phyloP scores from a whole-genome alignment of 139 green algal genomes.

The Penium margaritaceum region DNA sequence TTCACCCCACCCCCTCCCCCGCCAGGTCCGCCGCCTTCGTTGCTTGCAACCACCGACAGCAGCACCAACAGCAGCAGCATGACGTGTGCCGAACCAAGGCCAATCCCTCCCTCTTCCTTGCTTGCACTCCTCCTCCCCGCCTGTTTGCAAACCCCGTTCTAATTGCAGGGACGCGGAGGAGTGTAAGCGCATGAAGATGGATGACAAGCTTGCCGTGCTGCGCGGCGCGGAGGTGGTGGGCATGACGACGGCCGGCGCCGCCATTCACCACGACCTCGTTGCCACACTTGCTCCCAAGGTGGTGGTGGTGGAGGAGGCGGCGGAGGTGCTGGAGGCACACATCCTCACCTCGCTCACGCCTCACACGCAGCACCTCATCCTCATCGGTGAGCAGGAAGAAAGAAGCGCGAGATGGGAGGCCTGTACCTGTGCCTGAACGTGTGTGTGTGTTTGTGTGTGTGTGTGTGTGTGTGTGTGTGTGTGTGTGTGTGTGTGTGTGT shows the following conservation, averaged over 20 bases:
- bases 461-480: too few species aligned
- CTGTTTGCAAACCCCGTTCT: background rate
- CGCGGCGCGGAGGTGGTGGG: conserved; percentile 51
- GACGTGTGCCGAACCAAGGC: background rate
- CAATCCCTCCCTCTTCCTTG: background rate
- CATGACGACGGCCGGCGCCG: conserved; percentile 60
- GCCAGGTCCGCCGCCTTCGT: too few species aligned
- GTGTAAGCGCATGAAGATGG: conserved; percentile 13
- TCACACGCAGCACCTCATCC: conserved; percentile 64
- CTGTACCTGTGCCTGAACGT: too few species aligned
- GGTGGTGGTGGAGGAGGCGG: conserved; percentile 71
- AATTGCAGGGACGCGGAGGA: conserved; percentile 8
- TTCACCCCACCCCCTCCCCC: conserved; percentile 1
- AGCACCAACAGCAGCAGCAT: background rate
- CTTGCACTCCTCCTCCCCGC: background rate
- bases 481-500: too few species aligned
- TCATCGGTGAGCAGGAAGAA: conserved; percentile 55
- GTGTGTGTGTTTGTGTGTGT: too few species aligned
- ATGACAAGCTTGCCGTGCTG: conserved; percentile 44
- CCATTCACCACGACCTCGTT: conserved; percentile 7
- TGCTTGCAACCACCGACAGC: background rate
- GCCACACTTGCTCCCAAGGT: conserved; percentile 40
- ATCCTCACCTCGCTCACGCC: conserved; percentile 56
- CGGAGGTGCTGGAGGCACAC: conserved; percentile 69
- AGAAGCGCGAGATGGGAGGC: too few species aligned